Base-by-base conservation (phyloP, 2,329 filamentous ascomycete genomes). In the Calonectria pteridis region DNA sequence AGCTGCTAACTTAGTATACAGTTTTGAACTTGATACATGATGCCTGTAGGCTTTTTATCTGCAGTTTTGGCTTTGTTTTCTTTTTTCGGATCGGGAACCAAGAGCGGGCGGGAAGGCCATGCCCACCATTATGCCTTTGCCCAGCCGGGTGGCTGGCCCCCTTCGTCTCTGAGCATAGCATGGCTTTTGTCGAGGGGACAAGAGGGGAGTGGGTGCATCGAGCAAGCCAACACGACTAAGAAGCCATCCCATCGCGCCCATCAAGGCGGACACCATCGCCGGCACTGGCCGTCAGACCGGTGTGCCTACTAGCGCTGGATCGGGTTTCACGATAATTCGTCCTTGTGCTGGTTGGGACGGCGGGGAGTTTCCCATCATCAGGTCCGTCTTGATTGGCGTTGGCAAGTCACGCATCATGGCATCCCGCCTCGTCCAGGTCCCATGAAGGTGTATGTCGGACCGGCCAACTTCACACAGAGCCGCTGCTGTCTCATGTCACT, bases 141-240 rank as follows among this genome's bases (percentile, higher is more conserved):
- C 55, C 55, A 59, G 55, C 55, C 55, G 55, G 55, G 55, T 59
- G 55, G 55, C 55, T 59, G 55, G n/a, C n/a, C n/a, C n/a, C n/a
- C 55, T n/a, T 55, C 67, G 65, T 55, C 59, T 68, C 33, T n/a
- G n/a, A n/a, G n/a, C 50, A 66, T 69, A 70, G 46, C 71, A 66
- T 31, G 51, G 6, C 29, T 31, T 31, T 3, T 20, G 29, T n/a
- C 50, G 58, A 74, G 68, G 53, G 71, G 68, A 64, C 20, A 7
- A 23, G 53, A 77, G 77, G 77, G 77, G 77, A 79, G 77, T 79
- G 77, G 79, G 76, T 78, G 65, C 55, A 23, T 46, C 43, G 3
- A 46, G 43, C 43, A n/a, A 46, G 20, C 40, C 40, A 46, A 14
- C 40, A n/a, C 20, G 40, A 11, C 40, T 10, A 58, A 23, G 31